Base-by-base conservation (phyloP, 2,329 filamentous ascomycete species). In the Sclerotinia borealis region DNA sequence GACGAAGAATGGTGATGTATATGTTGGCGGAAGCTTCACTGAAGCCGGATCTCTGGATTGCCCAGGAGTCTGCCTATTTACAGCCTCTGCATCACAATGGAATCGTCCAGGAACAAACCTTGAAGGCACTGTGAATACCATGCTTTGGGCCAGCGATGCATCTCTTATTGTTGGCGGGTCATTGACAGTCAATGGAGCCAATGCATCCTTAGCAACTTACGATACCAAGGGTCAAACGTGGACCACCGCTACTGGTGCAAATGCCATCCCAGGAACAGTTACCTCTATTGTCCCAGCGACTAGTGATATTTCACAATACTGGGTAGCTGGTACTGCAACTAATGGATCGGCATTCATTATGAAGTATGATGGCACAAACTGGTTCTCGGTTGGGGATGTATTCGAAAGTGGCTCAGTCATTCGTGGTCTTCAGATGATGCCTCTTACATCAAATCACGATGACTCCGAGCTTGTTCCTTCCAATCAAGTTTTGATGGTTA, bases 1-100 rank as follows among this genome's bases (percentile, higher is more conserved):
- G 62, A 90, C 91, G 0, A 83, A 83, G 61, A 86, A 86, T 22
- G 80, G 82, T 1, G 86, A 95, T 58, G 81, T 99, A 15, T 99
- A 90, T 72, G 89, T 99, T 37, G 93, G 89, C 43, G 95, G 95
- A 37, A 85, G 84, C 11, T 99, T 98, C 72, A 80, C 85, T n/a
- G 85, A 84, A 37, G 95, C 92, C 22, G 95, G 95, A 34, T 88
- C 89, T 5, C 82, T 98, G 36, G 87, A 85, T 48, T 99, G 95
- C 74, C 86, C 89, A 4, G 87, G 85, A 52, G 84, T 99, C 29
- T 99, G 95, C 76, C 80, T 89, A 64, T 96, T 90, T 77, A 87
- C 89, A 72, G 85, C 87, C 2, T 79, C 84, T 9, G 81, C 82
- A 5, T 83, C 82, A 17, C 88, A 93, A 71, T 99, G 93, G 93